Evolutionary conservation across 1,139 yeast species (phyloP), one percentile per base, ranked within the genome.

Genomic region (Geotrichum histeridarum): DNA sequence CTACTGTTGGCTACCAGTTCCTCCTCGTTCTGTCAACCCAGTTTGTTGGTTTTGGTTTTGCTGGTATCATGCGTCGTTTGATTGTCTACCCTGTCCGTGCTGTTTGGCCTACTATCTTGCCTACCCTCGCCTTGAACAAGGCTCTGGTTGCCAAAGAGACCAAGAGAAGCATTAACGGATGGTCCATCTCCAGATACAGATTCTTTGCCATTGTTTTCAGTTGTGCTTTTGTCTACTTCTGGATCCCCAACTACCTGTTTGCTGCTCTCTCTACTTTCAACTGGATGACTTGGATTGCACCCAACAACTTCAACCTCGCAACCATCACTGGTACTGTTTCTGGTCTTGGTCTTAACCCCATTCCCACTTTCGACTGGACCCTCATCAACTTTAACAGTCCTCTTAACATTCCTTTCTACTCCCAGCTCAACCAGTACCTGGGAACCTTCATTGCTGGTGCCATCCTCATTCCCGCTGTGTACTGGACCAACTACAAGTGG

Each of bases 241-340:
- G 85, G 84, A 51, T 82, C 42, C 86, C 86, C 8, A 70, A 73
- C 55, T 79, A 75, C 58, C 61, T 80, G 7, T 79, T 80, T 64
- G 65, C 67, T 41, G 82, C 81, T 0, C 64, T 80, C 15, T 72
- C 80, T 1, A 67, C 70, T n/a, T 81, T 82, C 70, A 79, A 78
- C 64, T 82, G 86, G 85, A 73, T 78, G 65, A 75, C 82, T 5
- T 82, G 86, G 86, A 80, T 81, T 54, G 68, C 73, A 6, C 86
- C 85, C 12, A 62, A 75, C 37, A 81, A 80, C 64, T 70, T 76
- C 59, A 74, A 77, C 59, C 66, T 82, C 41, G 83, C 82, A 1
- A 69, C 69, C 22, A 70, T 83, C 44, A 79, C 83, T 1, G 88
- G 88, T 1, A 66, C 75, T 2, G 59, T 61, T 8, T 49, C 62